A percentile compares a stretch with the other conserved stretches of the same genome.
Evolutionary conservation across 2,329 filamentous ascomycete genomes (phyloP).

Genomic region (Aspergillus sp.): DNA sequence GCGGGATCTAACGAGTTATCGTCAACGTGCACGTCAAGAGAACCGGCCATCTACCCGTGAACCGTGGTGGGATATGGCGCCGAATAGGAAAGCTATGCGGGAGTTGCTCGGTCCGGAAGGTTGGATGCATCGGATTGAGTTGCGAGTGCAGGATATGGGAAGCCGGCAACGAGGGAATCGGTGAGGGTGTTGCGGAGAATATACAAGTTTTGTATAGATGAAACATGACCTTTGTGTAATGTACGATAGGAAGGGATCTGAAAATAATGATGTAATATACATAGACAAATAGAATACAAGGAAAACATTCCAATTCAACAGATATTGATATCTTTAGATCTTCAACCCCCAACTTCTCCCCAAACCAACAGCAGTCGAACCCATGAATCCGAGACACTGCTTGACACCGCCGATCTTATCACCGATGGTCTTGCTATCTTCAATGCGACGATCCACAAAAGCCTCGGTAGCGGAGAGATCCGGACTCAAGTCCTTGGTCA

Average conservation of each 20-base stretch:
- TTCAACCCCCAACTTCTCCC: constrained; percentile 82
- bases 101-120: constrained; percentile 22
- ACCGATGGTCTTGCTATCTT: constrained; percentile 62
- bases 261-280: neutral
- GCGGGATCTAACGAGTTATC: constrained; percentile 14
- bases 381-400: constrained; percentile 80
- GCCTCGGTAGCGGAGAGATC: constrained; percentile 72
- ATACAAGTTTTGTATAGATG: neutral
- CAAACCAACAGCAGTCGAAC: constrained; percentile 71
- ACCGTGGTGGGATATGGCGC: constrained; percentile 29
- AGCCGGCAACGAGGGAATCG: too few species aligned
- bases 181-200: too few species aligned
- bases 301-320: neutral
- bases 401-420: constrained; percentile 59
- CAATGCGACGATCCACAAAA: constrained; percentile 72
- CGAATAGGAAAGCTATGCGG: constrained; percentile 23
- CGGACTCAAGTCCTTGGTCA: constrained; percentile 78
- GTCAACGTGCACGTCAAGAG: constrained; percentile 3
- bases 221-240: constrained; percentile 1
- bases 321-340: constrained; percentile 49
- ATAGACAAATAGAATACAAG: neutral
- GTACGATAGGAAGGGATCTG: neutral
- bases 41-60: constrained; percentile 1
- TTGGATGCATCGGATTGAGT: constrained; percentile 19
- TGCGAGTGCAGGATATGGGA: constrained; percentile 2